Base-by-base conservation (phyloP, 2,329 filamentous ascomycete species). In the Alternaria tenuissima region DNA sequence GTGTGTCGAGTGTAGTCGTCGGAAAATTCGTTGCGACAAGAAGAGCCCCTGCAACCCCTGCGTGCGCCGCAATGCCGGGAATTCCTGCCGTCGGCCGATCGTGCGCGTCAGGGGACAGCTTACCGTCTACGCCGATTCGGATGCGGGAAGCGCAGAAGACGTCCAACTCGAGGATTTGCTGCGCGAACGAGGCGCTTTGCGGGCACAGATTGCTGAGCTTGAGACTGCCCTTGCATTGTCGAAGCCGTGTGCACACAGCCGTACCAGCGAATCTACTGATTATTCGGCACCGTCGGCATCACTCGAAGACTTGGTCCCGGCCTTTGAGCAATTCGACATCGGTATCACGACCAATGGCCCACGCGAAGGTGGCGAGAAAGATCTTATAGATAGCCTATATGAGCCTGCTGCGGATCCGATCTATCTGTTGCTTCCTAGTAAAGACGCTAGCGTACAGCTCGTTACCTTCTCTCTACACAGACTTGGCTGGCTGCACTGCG, bases 1-100 rank as follows among this genome's bases (percentile, higher is more conserved):
- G 28, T 63, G 61, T 34, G 46, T 57, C 43, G 61, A 63, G 36
- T 63, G 32, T 36, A 36, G 32, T 36, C 32, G 32, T 36, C 32
- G 32, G 30, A 63, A 61, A 44, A 63, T 61, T 58, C 61, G 55
- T 36, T 63, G 61, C 54, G 61, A 63, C 49, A 63, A 61, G 42
- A 63, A 63, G 22, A 58, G 48, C 28, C 61, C 61, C 16, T 61
- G 54, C 36, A 49, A 55, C 34, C 61, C 58, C 8, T 63, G 54
- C 24, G 55, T 63, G 12, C 58, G 54, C 39, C 51, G 61, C 3
- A 63, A 63, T 43, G 61, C 46, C 41, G 58, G 54, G 26, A 59
- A 63, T 36, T 59, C 57, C 28, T 63, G 61, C 36, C 57, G 54
- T 30, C 30, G 61, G 12, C 58, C 61, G 16, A 63, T 63, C 41